Evolutionary conservation across 2,329 filamentous ascomycete species (phyloP).

Genomic region (Tolypocladium sp.): DNA sequence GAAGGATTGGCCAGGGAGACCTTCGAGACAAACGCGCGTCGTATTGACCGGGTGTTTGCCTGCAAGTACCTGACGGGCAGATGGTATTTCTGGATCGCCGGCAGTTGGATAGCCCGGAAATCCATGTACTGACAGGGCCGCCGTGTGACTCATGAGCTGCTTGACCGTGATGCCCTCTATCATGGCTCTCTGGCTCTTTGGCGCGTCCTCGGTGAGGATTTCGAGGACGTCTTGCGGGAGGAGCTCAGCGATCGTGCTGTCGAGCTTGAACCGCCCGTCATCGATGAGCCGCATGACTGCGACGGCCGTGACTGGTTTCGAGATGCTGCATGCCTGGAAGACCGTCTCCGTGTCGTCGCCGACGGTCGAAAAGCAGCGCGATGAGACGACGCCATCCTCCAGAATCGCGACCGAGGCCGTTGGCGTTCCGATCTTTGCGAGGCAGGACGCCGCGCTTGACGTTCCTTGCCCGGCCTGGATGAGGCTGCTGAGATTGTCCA

Average conservation of each 20-base stretch:
- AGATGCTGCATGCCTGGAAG: slow-evolving; percentile 11
- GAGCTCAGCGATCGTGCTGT: background rate
- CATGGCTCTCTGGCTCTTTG: background rate
- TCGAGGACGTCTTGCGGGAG: background rate
- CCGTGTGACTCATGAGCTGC: background rate
- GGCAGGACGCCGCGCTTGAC: background rate
- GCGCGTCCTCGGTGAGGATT: background rate
- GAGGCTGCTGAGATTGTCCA: background rate
- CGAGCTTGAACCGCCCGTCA: background rate
- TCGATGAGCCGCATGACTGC: background rate
- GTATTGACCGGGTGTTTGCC: background rate
- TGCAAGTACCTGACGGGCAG: background rate
- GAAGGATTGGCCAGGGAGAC: background rate
- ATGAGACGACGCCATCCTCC: slow-evolving; percentile 7
- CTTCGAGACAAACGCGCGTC: background rate
- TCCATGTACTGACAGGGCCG: background rate
- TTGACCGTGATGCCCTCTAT: background rate
- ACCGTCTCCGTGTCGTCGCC: slow-evolving; percentile 6
- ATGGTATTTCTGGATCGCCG: background rate
- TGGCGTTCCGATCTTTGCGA: slow-evolving; percentile 6
- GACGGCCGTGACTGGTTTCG: slow-evolving; percentile 5
- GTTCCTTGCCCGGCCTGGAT: background rate
- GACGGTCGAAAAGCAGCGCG: slow-evolving; percentile 7
- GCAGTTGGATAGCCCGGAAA: background rate
- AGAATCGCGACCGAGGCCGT: slow-evolving; percentile 8